Base-by-base conservation (phyloP, 768 basidiomycete species). In the Lentinula boryana region DNA sequence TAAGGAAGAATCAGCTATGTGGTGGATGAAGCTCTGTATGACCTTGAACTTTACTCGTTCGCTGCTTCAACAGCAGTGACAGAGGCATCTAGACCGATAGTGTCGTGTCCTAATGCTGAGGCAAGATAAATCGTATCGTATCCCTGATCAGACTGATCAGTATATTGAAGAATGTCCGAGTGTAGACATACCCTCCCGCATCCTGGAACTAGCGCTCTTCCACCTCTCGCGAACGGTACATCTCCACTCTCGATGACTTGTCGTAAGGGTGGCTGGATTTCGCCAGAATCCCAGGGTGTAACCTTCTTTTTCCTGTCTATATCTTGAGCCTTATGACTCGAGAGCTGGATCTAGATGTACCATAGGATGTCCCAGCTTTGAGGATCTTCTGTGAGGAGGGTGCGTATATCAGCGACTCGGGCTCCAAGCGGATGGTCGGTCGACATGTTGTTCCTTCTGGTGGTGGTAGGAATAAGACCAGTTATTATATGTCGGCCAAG, bases 221-320 rank as follows among this genome's bases (percentile, higher is more conserved):
- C 77, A 49, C 59, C 52, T 33, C 44, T 55, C 4, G 86, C 82
- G 48, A 82, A 74, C 0, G 76, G 68, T 15, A 85, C 64, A 33
- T 74, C 70, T 15, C 73, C 73, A 1, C 78, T 78, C 51, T 80
- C 72, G 27, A 88, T 67, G 1, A 85, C 68, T 53, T 84, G 82
- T 27, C 68, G 70, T 58, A 89, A 72, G 1, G 86, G 78, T 5
- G 83, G 85, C 63, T 88, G 87, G 3, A 75, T 65, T 5, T 73
- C 69, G 2, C 85, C 81, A 5, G 68, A 67, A 63, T 89, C 87
- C 87, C 88, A 90, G 1, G 88, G 88, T 0, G 84, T 87, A 1
- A 83, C 58, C 0, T 75, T 72, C 0, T 69, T 64, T 65, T 80
- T 72, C 84, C 84, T 62, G 13, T 35, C 23, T 23, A 5, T 48